phyloP scores from a whole-genome alignment of 108 stramenopile species.

The Epithemia pelagica region DNA sequence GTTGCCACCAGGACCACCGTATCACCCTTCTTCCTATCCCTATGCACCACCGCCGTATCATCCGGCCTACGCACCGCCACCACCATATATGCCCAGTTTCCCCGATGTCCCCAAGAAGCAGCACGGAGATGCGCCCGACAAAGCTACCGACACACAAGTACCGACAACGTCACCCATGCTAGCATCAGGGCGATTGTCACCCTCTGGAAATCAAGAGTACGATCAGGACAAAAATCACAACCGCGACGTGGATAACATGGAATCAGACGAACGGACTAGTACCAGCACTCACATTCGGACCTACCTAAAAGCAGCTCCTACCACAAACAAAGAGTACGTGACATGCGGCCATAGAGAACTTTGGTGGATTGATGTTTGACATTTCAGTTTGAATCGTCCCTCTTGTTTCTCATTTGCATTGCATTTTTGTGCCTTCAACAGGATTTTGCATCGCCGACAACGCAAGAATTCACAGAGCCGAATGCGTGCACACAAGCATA shows the following conservation, averaged over 20 bases:
- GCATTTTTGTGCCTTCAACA: background rate
- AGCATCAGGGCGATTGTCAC: too few species aligned
- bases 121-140: too few species aligned
- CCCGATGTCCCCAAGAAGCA: too few species aligned
- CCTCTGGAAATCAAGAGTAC: too few species aligned
- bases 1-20: background rate
- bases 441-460: background rate
- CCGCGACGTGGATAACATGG: too few species aligned
- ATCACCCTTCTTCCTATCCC: background rate
- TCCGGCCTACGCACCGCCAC: background rate
- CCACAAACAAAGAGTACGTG: background rate
- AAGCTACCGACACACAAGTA: too few species aligned
- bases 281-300: background rate
- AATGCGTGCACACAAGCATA: background rate
- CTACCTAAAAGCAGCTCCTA: background rate
- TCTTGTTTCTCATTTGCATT: too few species aligned
- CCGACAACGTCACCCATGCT: background rate
- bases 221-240: too few species aligned
- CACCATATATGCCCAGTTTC: background rate
- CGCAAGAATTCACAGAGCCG: conserved; percentile 6
- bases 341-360: too few species aligned
- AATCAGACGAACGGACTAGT: too few species aligned
- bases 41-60: background rate
- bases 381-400: too few species aligned
- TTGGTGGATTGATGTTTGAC: too few species aligned